A percentile compares a stretch with the other conserved stretches of the same genome.
Conservation (phyloP, 192 early-diverging fungal species). For the Entomortierella parvispora region DNA sequence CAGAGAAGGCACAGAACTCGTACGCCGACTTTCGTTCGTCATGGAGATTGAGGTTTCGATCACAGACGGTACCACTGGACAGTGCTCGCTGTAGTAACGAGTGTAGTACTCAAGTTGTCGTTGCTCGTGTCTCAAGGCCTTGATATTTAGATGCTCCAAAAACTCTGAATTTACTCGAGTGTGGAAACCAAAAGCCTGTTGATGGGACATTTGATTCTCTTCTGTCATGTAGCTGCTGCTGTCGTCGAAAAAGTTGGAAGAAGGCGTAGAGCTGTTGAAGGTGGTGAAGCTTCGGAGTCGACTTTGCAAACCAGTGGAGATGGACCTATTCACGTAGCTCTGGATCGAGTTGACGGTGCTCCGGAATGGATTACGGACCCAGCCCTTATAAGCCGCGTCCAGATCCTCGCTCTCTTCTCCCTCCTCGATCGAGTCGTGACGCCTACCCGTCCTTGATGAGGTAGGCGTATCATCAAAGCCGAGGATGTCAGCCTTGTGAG, state of each 20-base stretch:
- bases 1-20: conserved; percentile 43
- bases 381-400: not conserved
- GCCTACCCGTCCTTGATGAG: too few species aligned
- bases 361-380: conserved; percentile 4
- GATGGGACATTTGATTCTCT: not conserved
- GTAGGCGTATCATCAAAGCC: conserved; percentile 4
- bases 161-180: conserved; percentile 21
- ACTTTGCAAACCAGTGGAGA: conserved; percentile 31
- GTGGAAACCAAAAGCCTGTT: conserved; percentile 8
- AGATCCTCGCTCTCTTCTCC: not conserved
- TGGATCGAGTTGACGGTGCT: conserved; percentile 40
- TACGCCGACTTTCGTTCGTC: conserved; percentile 9
- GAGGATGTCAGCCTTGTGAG: conserved; percentile 43
- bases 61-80: conserved; percentile 12
- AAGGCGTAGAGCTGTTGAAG: not conserved
- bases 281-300: not conserved
- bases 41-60: not conserved
- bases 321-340: conserved; percentile 34
- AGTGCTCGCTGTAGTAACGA: conserved; percentile 31
- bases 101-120: conserved; percentile 37
- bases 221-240: not conserved
- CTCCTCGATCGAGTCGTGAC: not conserved
- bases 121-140: conserved; percentile 12
- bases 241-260: conserved; percentile 6
- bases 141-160: conserved; percentile 40